Evolutionary conservation across 345 rosid species (phyloP).

Genomic region (Geranium rotundifolium): DNA sequence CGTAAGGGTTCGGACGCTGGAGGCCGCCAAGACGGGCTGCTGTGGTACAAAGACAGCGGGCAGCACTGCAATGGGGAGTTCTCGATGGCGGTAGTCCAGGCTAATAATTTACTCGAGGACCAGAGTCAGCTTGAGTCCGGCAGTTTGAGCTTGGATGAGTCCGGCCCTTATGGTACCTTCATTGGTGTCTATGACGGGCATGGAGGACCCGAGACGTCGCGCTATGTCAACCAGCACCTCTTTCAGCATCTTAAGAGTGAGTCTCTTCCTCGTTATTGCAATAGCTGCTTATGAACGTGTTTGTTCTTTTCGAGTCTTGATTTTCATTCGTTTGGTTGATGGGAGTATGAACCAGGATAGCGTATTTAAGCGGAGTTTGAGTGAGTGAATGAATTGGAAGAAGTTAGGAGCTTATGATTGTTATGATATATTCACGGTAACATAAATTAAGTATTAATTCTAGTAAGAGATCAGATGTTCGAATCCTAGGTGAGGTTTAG

Average conservation of each 20-base stretch:
- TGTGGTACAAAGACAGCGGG: slow-evolving; percentile 42
- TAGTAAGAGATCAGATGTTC: too few species aligned
- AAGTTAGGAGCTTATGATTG: background rate
- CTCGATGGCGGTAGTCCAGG: slow-evolving; percentile 49
- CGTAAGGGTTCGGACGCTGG: slow-evolving; percentile 16
- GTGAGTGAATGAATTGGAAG: background rate
- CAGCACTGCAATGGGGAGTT: slow-evolving; percentile 41
- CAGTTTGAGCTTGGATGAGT: slow-evolving; percentile 28
- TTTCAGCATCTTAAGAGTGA: slow-evolving; percentile 40
- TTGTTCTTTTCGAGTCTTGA: background rate
- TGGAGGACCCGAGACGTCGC: slow-evolving; percentile 42
- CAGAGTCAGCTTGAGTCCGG: slow-evolving; percentile 47
- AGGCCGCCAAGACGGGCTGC: slow-evolving; percentile 36
- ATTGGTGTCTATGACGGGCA: slow-evolving; percentile 45
- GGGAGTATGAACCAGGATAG: background rate
- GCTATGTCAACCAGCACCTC: slow-evolving; percentile 33
- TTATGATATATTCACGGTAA: background rate
- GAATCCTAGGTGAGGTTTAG: too few species aligned
- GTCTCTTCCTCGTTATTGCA: slow-evolving; percentile 4
- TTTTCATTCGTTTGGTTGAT: background rate
- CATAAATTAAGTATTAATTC: too few species aligned
- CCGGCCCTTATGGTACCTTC: slow-evolving; percentile 38
- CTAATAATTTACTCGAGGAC: slow-evolving; percentile 44
- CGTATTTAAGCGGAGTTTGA: too few species aligned
- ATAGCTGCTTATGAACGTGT: background rate